phyloP scores from a whole-genome alignment of 306 rosid species.

The Vachellia collinsii region DNA sequence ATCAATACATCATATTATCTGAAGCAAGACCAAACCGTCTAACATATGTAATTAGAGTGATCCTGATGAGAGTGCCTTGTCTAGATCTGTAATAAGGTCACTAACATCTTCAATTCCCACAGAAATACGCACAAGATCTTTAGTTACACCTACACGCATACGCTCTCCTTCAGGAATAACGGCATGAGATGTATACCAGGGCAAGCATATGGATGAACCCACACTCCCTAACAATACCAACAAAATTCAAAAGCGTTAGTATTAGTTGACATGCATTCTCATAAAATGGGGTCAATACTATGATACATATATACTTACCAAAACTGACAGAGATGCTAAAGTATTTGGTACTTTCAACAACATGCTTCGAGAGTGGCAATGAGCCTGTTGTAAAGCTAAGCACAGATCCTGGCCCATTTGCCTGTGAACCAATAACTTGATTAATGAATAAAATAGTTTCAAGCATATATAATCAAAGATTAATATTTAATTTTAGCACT shows the following conservation, averaged over 20 bases:
- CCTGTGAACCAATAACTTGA: constrained; percentile 50
- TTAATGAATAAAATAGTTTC: constrained; percentile 29
- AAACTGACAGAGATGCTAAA: too few species aligned
- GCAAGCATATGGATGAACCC: constrained; percentile 84
- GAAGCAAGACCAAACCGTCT: neutral
- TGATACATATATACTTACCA: too few species aligned
- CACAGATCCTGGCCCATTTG: constrained; percentile 82
- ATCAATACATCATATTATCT: too few species aligned
- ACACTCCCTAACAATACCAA: constrained; percentile 64
- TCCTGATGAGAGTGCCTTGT: constrained; percentile 57
- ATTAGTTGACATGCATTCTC: too few species aligned
- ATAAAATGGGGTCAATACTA: too few species aligned
- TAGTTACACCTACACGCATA: constrained; percentile 72
- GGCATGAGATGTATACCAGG: constrained; percentile 85
- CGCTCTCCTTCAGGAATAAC: constrained; percentile 77
- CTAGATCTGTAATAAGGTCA: constrained; percentile 80
- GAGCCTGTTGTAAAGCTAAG: too few species aligned
- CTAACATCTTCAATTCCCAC: constrained; percentile 83
- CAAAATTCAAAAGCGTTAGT: neutral
- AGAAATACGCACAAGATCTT: constrained; percentile 79
- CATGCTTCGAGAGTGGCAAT: too few species aligned
- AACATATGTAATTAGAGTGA: too few species aligned
- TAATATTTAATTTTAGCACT: constrained; percentile 17
- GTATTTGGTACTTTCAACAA: too few species aligned
- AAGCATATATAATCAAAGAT: neutral